A percentile compares a stretch with the other conserved stretches of the same genome.
phyloP scores from a whole-genome alignment of 192 early-diverging fungal species.

The Phycomyces nitens region DNA sequence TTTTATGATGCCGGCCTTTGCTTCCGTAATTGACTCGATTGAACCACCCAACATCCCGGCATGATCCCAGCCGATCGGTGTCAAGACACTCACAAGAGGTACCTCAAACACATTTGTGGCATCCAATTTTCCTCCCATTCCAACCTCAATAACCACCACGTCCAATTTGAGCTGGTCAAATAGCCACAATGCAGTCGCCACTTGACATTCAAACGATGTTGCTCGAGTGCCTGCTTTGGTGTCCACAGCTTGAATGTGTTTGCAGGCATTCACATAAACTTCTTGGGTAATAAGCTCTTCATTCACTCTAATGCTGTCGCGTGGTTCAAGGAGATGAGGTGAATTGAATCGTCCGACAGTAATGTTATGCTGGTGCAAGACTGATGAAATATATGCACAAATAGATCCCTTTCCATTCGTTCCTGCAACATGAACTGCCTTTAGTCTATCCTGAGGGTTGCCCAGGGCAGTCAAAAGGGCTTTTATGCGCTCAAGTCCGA shows the following conservation, averaged over 20 bases:
- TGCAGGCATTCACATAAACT: slow-evolving; percentile 40
- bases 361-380: slow-evolving; percentile 23
- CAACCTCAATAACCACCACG: slow-evolving; percentile 80
- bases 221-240: slow-evolving; percentile 37
- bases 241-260: slow-evolving; percentile 42
- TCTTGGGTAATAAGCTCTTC: slow-evolving; percentile 38
- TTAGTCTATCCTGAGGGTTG: slow-evolving; percentile 42
- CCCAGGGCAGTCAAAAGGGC: slow-evolving; percentile 36
- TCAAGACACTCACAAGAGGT: slow-evolving; percentile 51
- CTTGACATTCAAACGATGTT: slow-evolving; percentile 71
- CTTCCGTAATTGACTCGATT: slow-evolving; percentile 63
- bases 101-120: slow-evolving; percentile 76
- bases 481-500: slow-evolving; percentile 50
- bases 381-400: slow-evolving; percentile 52
- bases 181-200: slow-evolving; percentile 56
- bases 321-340: slow-evolving; percentile 68
- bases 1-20: slow-evolving; percentile 83
- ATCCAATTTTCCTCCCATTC: slow-evolving; percentile 72
- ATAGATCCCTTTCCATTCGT: slow-evolving; percentile 91
- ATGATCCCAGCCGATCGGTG: slow-evolving; percentile 74
- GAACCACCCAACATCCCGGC: slow-evolving; percentile 65
- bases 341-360: slow-evolving; percentile 69
- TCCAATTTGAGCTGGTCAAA: slow-evolving; percentile 60
- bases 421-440: slow-evolving; percentile 74
- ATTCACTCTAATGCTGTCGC: slow-evolving; percentile 64